Evolutionary conservation across 176 grass and related monocot species (phyloP), one percentile per base, ranked within the genome.

Genomic region (Puya raimondii): DNA sequence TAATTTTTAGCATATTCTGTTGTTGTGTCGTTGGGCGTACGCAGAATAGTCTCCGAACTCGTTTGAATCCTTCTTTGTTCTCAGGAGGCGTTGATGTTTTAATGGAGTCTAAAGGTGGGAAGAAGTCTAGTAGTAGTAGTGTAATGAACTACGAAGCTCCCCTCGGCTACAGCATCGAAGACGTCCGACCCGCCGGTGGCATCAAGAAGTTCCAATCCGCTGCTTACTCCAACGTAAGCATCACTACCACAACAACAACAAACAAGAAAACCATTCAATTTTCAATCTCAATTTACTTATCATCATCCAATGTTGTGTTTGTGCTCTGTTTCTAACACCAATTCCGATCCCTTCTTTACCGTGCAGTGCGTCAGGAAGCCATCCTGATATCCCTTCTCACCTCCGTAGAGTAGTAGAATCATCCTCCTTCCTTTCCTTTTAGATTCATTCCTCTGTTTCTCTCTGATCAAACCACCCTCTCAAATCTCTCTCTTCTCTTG

Each of bases 181-280:
- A 97, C 89, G 71, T 97, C 68, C 86, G 93, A 74, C 93, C 93
- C 2, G 79, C 80, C 66, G 93, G 93, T 48, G 93, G 93, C 67
- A 90, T 92, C 70, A 85, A 97, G 89, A 97, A 97, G 71, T 97
- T 97, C 74, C 93, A 97, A 80, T 92, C 93, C 85, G 93, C 89
- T 90, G 88, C 81, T 12, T 97, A 97, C 79, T 97, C 93, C 81
- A 97, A 97, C 93, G 86, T 97, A 88, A 88, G 81, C 56, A 12
- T 29, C 49, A 57, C 25, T 23, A 10, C 17, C 42, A 23, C 63
- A 50, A 2, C 15, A 2, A 12, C 64, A 2, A 16, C 64, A 6
- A n/a, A n/a, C n/a, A n/a, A n/a, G n/a, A 26, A 26, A 26, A 26
- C 25, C 25, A 26, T 26, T 67, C 9, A 13, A 67, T 67, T 33